Base-by-base conservation (phyloP, 192 early-diverging fungal genomes). In the Coemansia sp. region DNA sequence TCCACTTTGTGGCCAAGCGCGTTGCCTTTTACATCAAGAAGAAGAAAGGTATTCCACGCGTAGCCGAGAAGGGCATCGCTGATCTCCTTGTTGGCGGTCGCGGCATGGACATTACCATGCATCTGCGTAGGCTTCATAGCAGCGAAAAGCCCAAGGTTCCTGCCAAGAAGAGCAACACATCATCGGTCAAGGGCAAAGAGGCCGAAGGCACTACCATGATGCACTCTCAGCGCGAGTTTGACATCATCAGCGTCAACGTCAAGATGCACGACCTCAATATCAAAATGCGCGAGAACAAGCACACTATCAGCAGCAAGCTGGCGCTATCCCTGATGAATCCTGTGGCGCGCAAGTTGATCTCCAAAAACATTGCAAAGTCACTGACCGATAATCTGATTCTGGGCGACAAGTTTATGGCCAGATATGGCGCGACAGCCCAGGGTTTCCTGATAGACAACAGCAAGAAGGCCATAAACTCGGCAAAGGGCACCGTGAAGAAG, bases 21-120 rank as follows among this genome's bases (percentile, higher is more conserved):
- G 77, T 80, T 14, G 71, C 77, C 17, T 80, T 74, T 42, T 80
- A 80, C 15, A 38, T 74, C 68, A 80, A 80, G 59, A 80, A 74
- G 68, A 80, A 74, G 72, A 74, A 48, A 46, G 71, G 71, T 23
- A 18, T 80, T 37, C 76, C 76, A 12, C 68, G 77, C 25, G 3
- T 80, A 6, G 77, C 77, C 7, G 77, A 80, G 28, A 80, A 74
- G 65, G 77, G 77, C 10, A 61, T 80, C 7, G 77, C 72, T 15
- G 65, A 80, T 21, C 10, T 80, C n/a, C 21, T 71, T 9, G 51
- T 80, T 20, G 64, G 66, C 10, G 72, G 61, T 17, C 71, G 72
- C 9, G 77, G 77, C 28, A 74, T 80, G 77, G 77, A 80, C 23
- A 61, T 80, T 11, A 36, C 40, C 31, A 34, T 80, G 42, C 64